phyloP scores from a whole-genome alignment of 2,329 filamentous ascomycete species.

The Fusarium lyarnte region DNA sequence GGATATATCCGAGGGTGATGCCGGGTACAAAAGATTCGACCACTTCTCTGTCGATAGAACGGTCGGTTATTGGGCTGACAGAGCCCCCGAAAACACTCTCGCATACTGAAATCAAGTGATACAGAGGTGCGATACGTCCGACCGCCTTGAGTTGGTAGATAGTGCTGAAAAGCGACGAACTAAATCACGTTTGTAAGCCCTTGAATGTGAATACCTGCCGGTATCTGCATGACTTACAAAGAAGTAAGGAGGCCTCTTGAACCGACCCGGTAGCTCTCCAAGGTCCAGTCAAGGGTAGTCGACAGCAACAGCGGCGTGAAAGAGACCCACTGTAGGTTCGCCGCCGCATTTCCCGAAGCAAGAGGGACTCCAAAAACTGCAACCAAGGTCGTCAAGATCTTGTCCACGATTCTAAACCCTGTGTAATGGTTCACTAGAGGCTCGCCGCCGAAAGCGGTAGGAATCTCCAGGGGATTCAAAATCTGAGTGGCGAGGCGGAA shows the following conservation, averaged over 20 bases:
- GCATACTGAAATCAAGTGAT: neutral
- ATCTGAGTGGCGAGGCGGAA: fast-evolving
- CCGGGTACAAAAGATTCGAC: neutral
- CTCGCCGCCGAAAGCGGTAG: neutral
- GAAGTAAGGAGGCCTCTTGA: neutral
- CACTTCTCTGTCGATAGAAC: neutral
- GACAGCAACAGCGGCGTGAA: neutral
- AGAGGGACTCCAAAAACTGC: neutral
- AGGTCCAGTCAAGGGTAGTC: conserved; percentile 1
- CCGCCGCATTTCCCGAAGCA: fast-evolving
- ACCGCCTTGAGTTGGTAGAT: neutral
- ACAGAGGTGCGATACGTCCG: neutral
- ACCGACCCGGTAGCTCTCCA: neutral
- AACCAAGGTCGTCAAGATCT: neutral
- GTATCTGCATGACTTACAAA: neutral
- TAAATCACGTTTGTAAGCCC: neutral
- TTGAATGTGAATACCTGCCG: too few species aligned
- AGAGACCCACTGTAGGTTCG: neutral
- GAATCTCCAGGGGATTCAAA: neutral
- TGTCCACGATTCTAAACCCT: neutral
- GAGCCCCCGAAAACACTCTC: fast-evolving
- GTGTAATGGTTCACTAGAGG: neutral
- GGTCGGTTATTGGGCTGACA: fast-evolving
- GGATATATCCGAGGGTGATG: neutral
- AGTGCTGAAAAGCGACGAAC: neutral